Evolutionary conservation across 2,329 filamentous ascomycete genomes (phyloP).

Genomic region (Aureobasidium uvarum): DNA sequence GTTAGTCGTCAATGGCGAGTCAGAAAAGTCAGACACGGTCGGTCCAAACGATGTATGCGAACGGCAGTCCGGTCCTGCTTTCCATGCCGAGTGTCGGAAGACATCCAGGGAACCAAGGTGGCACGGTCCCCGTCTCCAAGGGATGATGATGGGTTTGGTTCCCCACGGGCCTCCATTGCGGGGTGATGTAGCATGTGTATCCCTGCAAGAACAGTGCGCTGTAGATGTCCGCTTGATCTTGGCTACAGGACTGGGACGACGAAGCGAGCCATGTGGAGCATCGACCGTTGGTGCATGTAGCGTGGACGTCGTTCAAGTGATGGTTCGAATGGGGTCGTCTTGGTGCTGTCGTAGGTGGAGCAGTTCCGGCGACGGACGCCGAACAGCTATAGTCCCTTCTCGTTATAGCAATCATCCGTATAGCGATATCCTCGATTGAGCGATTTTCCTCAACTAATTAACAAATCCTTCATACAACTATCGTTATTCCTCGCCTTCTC

Average conservation of each 20-base stretch:
- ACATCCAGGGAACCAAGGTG: background rate
- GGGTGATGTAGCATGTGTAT: slow-evolving; percentile 14
- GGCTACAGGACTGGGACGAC: background rate
- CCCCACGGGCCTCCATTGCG: slow-evolving; percentile 19
- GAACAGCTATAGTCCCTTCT: too few species aligned
- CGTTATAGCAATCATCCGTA: too few species aligned
- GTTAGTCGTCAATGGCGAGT: background rate
- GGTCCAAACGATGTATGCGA: background rate
- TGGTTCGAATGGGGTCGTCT: background rate
- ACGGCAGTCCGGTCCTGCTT: slow-evolving; percentile 3
- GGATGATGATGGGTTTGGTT: background rate
- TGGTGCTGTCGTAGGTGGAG: slow-evolving; percentile 6
- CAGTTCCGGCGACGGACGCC: background rate
- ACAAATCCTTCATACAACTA: too few species aligned
- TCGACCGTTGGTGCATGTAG: background rate
- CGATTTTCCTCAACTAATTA: too few species aligned
- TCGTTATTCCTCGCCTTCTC: too few species aligned
- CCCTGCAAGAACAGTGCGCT: background rate
- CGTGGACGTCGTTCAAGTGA: background rate
- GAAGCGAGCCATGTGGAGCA: slow-evolving; percentile 15
- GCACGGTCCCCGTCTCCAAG: slow-evolving; percentile 1
- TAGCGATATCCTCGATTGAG: too few species aligned
- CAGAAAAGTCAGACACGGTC: background rate
- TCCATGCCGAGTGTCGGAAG: slow-evolving; percentile 5
- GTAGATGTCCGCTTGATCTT: background rate